Base-by-base conservation (phyloP, 164 flowering plant species). In the Buxus sempervirens region DNA sequence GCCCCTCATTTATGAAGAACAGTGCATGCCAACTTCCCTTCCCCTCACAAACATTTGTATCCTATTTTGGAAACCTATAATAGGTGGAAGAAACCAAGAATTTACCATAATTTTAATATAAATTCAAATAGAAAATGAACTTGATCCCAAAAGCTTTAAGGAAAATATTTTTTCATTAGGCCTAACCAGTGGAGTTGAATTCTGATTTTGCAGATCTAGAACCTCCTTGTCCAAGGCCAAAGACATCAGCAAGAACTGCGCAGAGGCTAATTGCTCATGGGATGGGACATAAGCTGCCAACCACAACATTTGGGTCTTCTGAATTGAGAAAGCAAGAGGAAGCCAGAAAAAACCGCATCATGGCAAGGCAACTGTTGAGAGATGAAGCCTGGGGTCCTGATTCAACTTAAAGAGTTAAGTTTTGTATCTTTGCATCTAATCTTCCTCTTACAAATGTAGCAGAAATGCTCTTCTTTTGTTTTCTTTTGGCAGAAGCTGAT, bases 371-470 rank as follows among this genome's bases (percentile, higher is more conserved):
- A 72, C 79, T 68, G 27, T 55, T 88, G 80, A 87, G 70, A 75
- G 91, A 95, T 24, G 97, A 95, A 58, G 97, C 97, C 54, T 95
- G 99, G 97, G 99, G 97, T 5, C 66, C 72, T 19, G 96, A 91
- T 74, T 85, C 80, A 62, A 26, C 67, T 15, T 54, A 54, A 22
- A 28, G 24, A 32, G 20, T 15, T 45, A 10, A 5, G 8, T 15
- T 45, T 45, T 15, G 9, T 22, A 25, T 22, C 15, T 12, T 15
- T 21, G 22, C 13, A 21, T 25, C 24, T 56, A 12, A 9, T 56
- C 22, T 22, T 56, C 38, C 38, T 32, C 38, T 32, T 32, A n/a
- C 7, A 7, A 7, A 7, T 32, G 38, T 7, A 32, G 38, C 38
- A 3, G 38, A 32, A 32, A 7, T 32, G 38, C 5, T 21, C 22